phyloP scores from a whole-genome alignment of 345 rosid species.

The Salix exigua region DNA sequence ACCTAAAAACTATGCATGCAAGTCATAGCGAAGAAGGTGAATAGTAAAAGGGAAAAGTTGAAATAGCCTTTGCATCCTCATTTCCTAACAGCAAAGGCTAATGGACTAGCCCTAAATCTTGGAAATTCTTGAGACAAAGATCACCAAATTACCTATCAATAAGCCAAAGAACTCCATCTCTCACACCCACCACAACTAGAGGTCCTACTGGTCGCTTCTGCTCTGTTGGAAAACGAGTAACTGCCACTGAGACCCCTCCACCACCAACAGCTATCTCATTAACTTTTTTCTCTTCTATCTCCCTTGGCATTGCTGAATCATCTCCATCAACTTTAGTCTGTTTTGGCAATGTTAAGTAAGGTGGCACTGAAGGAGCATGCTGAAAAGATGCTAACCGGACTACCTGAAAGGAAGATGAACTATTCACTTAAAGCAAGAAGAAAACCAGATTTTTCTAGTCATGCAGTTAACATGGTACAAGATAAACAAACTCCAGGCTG shows the following conservation, averaged over 20 bases:
- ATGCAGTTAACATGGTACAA: neutral
- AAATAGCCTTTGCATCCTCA: neutral
- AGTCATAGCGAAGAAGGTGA: neutral
- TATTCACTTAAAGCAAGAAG: neutral
- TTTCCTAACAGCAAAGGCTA: neutral
- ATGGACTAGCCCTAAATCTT: neutral
- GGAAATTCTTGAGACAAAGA: neutral
- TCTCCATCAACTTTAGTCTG: conserved; percentile 78
- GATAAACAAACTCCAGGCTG: neutral
- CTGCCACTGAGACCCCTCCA: conserved; percentile 97
- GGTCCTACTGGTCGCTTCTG: conserved; percentile 98
- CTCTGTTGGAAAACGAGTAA: conserved; percentile 91
- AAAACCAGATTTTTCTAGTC: conserved; percentile 2
- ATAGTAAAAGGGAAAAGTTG: neutral
- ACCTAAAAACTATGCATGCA: neutral
- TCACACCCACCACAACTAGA: conserved; percentile 83
- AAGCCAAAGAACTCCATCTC: conserved; percentile 99
- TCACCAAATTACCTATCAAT: conserved; percentile 65
- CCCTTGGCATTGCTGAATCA: conserved; percentile 45
- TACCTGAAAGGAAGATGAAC: conserved; percentile 47
- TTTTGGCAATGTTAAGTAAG: conserved; percentile 75
- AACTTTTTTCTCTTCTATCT: conserved; percentile 67
- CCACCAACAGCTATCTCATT: conserved; percentile 98
- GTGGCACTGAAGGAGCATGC: conserved; percentile 92
- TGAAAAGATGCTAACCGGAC: conserved; percentile 97